Percentiles rank a stretch among this genome's conserved stretches.
Evolutionary conservation across 2,329 filamentous ascomycete genomes (phyloP).

Genomic region (Ustulina deusta): DNA sequence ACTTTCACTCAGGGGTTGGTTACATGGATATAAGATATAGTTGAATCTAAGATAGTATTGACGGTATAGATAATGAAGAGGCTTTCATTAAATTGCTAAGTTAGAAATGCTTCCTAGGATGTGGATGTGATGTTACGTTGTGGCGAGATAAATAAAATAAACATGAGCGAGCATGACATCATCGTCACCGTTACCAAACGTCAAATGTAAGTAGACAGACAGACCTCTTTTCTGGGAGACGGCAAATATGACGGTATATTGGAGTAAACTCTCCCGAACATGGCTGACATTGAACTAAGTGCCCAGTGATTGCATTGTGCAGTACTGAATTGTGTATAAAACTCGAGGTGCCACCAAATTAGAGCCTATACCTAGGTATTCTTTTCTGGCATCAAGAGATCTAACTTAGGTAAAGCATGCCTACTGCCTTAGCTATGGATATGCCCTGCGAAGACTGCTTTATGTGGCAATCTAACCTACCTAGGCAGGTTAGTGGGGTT

Average conservation of each 20-base stretch:
- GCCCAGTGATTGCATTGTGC: background rate
- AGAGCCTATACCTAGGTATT: background rate
- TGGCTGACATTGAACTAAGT: background rate
- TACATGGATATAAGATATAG: background rate
- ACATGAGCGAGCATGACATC: constrained; percentile 47
- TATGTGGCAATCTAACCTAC: too few relatives aligned
- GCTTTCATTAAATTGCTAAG: background rate
- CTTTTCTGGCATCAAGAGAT: too few relatives aligned
- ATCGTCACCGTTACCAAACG: constrained; percentile 38
- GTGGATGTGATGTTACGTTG: constrained; percentile 4
- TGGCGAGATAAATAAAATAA: background rate
- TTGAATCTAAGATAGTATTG: background rate
- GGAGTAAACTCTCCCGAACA: constrained; percentile 37
- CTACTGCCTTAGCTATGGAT: too few relatives aligned
- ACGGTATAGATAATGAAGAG: background rate
- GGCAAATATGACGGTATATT: constrained; percentile 43
- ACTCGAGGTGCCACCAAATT: background rate
- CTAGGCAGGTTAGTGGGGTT: background rate
- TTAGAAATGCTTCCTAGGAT: background rate
- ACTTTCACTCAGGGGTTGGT: background rate
- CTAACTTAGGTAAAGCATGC: too few relatives aligned
- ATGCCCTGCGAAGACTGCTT: too few relatives aligned
- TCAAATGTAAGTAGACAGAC: constrained; percentile 40
- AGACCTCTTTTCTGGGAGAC: constrained; percentile 26
- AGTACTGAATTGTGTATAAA: background rate